phyloP scores from a whole-genome alignment of 352 stramenopile genomes.

The Pelagophyceae sp. region DNA sequence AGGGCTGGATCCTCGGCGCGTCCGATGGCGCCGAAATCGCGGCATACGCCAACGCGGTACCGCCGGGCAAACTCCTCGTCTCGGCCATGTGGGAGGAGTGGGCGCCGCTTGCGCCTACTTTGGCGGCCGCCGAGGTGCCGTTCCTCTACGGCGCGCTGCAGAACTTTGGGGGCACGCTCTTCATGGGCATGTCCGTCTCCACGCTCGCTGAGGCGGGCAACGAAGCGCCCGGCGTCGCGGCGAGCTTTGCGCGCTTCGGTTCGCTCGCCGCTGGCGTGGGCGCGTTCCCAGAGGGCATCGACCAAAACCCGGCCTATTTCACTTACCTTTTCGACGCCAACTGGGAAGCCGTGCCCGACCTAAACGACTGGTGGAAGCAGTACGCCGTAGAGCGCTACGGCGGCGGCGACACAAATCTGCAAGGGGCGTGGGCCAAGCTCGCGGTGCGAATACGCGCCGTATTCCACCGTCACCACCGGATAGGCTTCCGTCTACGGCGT shows the following conservation, averaged over 20 bases:
- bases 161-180: slow-evolving; percentile 41
- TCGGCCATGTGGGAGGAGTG: slow-evolving; percentile 34
- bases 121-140: slow-evolving; percentile 31
- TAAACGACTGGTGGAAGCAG: neutral
- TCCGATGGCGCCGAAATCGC: slow-evolving; percentile 29
- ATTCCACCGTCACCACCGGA: no score
- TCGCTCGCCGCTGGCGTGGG: slow-evolving; percentile 31
- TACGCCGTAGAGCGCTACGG: slow-evolving; percentile 27
- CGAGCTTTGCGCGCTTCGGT: neutral
- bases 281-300: slow-evolving; percentile 39
- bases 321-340: slow-evolving; percentile 34
- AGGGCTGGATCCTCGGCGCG: slow-evolving; percentile 37
- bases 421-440: slow-evolving; percentile 26
- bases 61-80: slow-evolving; percentile 32
- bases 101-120: slow-evolving; percentile 25
- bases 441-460: no score
- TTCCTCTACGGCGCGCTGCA: slow-evolving; percentile 40
- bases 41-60: slow-evolving; percentile 35
- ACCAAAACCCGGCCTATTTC: slow-evolving; percentile 42
- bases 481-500: slow-evolving; percentile 28
- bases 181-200: slow-evolving; percentile 31
- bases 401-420: slow-evolving; percentile 12
- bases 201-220: slow-evolving; percentile 24
- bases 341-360: slow-evolving; percentile 20
- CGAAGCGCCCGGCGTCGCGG: neutral